Evolutionary conservation across 805 yeast species (phyloP).

Genomic region (Maudiozyma serrabonitensis): DNA sequence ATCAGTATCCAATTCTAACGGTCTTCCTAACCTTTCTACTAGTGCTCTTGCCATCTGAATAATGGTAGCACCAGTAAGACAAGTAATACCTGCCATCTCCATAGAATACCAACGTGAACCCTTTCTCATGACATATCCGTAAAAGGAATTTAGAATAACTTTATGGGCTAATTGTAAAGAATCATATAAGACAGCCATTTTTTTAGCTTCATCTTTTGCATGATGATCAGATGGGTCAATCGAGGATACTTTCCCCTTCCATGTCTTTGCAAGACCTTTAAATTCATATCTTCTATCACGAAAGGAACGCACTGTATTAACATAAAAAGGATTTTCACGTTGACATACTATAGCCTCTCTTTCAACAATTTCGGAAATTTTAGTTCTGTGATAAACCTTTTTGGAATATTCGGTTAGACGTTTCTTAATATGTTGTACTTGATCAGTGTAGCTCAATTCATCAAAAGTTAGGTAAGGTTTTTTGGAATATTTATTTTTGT

Average conservation of each 20-base stretch:
- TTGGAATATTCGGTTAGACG: slow-evolving; percentile 75
- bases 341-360: slow-evolving; percentile 94
- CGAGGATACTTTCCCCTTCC: slow-evolving; percentile 73
- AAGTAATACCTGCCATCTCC: slow-evolving; percentile 99
- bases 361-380: slow-evolving; percentile 73
- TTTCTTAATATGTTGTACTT: slow-evolving; percentile 63
- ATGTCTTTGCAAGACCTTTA: slow-evolving; percentile 83
- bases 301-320: slow-evolving; percentile 85
- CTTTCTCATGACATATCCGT: slow-evolving; percentile 97
- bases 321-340: slow-evolving; percentile 94
- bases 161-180: slow-evolving; percentile 95
- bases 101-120: slow-evolving; percentile 99
- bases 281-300: slow-evolving; percentile 95
- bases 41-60: slow-evolving; percentile 92
- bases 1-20: slow-evolving; percentile 93
- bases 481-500: slow-evolving; percentile 44
- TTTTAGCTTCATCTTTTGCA: slow-evolving; percentile 78
- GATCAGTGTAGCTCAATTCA: slow-evolving; percentile 68
- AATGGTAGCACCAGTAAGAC: slow-evolving; percentile 95
- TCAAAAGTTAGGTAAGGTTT: slow-evolving; percentile 58
- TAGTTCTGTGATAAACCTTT: slow-evolving; percentile 73
- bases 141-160: slow-evolving; percentile 90
- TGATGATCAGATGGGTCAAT: slow-evolving; percentile 45
- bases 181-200: slow-evolving; percentile 89
- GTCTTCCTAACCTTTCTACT: slow-evolving; percentile 90